Base-by-base conservation (phyloP, 1,284 basidiomycete species). In the Ceratobasidium sp. region DNA sequence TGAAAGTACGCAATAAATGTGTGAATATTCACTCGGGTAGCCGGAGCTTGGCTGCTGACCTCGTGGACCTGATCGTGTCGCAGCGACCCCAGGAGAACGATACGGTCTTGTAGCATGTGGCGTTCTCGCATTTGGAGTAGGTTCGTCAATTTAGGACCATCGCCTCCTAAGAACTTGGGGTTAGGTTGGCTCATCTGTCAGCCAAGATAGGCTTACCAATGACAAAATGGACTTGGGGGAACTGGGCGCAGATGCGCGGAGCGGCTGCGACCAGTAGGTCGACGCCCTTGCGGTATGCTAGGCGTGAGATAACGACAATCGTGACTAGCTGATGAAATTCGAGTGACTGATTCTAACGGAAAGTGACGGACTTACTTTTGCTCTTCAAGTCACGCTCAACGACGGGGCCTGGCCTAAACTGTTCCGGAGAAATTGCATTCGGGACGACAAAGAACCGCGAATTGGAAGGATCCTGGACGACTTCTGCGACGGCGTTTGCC, bases 211-310 rank as follows among this genome's bases (percentile, higher is more conserved):
- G 79, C 88, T 59, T 74, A 92, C 94, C 96, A 46, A 99, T 88
- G 24, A 99, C 82, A 80, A 99, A 98, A 41, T 89, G 88, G 31
- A 98, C 91, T 74, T 95, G 88, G 0, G 94, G 91, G 81, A 95
- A 96, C 0, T 87, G 83, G 0, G 87, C 86, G 80, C 98, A 99
- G 74, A 99, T 92, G 31, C 90, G 88, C 0, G 97, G 98, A 0
- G 96, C 94, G 0, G 94, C 92, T 0, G 94, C 94, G 0, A 98
- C 92, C 19, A 99, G 88, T 2, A 99, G 87, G 80, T 99, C 98
- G 75, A 99, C 92, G 0, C 98, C 98, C 84, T 99, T 99, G 56
- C 98, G 89, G 80, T 99, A 98, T 0, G 94, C 95, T 37, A 99
- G 84, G n/a, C 98, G 90, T 9, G 95, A 95, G n/a, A 99, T 84